Evolutionary conservation across 352 stramenopile genomes (phyloP).

Genomic region (Phytophthora cactorum): DNA sequence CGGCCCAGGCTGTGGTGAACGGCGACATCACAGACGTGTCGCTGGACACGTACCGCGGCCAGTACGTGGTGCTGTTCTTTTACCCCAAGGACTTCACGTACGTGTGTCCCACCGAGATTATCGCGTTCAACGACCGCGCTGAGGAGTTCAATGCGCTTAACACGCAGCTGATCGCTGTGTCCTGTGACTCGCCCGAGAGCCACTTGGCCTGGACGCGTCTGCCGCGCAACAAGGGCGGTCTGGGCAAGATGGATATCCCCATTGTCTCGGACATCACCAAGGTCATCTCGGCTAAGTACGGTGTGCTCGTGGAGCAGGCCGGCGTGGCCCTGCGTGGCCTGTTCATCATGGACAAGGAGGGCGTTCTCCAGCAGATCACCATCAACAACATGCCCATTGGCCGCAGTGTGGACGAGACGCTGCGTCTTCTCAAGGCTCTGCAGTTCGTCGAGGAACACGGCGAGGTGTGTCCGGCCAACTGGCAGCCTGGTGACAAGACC

Average conservation of each 20-base stretch:
- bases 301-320: conserved; percentile 86
- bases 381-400: conserved; percentile 94
- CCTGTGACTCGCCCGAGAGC: conserved; percentile 91
- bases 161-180: conserved; percentile 89
- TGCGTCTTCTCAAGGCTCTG: conserved; percentile 93
- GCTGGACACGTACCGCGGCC: conserved; percentile 84
- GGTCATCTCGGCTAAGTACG: conserved; percentile 91
- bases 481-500: conserved; percentile 91
- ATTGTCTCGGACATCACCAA: conserved; percentile 95
- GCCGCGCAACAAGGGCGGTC: conserved; percentile 90
- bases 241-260: conserved; percentile 94
- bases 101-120: conserved; percentile 93
- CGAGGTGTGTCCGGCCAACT: conserved; percentile 94
- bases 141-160: conserved; percentile 87
- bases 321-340: conserved; percentile 90
- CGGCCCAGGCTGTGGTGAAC: conserved; percentile 73
- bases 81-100: conserved; percentile 93
- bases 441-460: conserved; percentile 94
- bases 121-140: conserved; percentile 89
- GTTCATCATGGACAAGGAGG: conserved; percentile 94
- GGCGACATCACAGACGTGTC: conserved; percentile 86
- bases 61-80: conserved; percentile 93
- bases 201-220: conserved; percentile 91
- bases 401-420: conserved; percentile 92
- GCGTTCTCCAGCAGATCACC: conserved; percentile 87